Conservation (phyloP, 1,139 yeast species). For the Kodamaea derodonti region DNA sequence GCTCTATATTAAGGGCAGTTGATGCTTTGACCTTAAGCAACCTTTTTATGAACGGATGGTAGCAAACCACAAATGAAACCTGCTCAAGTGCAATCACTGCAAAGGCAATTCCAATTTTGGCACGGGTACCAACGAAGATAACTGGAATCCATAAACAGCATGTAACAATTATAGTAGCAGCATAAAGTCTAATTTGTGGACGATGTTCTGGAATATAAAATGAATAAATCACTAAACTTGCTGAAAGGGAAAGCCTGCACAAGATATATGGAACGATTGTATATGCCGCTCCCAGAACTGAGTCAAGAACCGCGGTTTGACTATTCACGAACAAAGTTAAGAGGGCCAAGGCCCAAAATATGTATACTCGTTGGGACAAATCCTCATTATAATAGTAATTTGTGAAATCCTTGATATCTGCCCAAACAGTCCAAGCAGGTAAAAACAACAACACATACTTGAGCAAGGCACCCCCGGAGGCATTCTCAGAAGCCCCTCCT, state of each 20-base stretch:
- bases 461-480: constrained; percentile 45
- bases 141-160: constrained; percentile 44
- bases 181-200: constrained; percentile 46
- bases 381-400: constrained; percentile 65
- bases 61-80: constrained; percentile 25
- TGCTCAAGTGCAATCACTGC: constrained; percentile 44
- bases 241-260: constrained; percentile 39
- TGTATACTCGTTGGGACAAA: constrained; percentile 49
- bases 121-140: constrained; percentile 42
- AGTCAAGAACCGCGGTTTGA: constrained; percentile 34
- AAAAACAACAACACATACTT: constrained; percentile 50
- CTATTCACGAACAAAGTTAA: constrained; percentile 53
- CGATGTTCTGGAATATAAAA: constrained; percentile 52
- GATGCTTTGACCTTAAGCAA: constrained; percentile 40
- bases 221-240: constrained; percentile 41
- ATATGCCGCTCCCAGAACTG: constrained; percentile 36
- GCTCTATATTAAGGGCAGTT: constrained; percentile 64
- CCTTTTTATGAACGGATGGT: constrained; percentile 48
- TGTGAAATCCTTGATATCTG: constrained; percentile 60
- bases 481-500: constrained; percentile 48
- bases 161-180: constrained; percentile 28
- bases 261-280: constrained; percentile 46
- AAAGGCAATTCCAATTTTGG: constrained; percentile 46
- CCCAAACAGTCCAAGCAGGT: constrained; percentile 65
- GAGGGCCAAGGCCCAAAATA: constrained; percentile 52